Conservation (phyloP, 75 land plant genomes). For the Isoetes taiwanensis region DNA sequence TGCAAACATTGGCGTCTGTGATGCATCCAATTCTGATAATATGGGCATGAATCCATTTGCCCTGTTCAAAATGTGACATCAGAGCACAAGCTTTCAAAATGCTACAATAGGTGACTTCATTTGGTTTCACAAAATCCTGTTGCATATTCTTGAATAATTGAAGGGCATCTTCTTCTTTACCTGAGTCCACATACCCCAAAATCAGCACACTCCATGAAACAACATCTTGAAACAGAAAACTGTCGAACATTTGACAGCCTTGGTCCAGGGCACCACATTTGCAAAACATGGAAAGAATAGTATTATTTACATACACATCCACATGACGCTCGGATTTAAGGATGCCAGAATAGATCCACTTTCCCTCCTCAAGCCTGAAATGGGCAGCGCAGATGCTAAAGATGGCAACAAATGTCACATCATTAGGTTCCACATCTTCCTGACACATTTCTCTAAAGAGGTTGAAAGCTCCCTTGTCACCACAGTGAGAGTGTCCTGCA, state of each 20-base stretch:
- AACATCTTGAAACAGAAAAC: constrained; percentile 12
- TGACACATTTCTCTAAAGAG: constrained; percentile 15
- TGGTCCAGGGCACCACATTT: constrained; percentile 29
- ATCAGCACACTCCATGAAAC: constrained; percentile 33
- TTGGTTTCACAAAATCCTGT: not conserved
- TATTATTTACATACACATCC: not conserved
- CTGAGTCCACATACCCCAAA: constrained; percentile 26
- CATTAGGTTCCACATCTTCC: constrained; percentile 19
- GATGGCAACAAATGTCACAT: too few relatives aligned
- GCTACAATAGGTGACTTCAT: not conserved
- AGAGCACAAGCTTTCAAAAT: not conserved
- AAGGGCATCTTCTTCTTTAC: constrained; percentile 12
- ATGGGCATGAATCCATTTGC: not conserved
- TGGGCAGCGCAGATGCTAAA: too few relatives aligned
- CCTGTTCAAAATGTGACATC: not conserved
- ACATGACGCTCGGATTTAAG: not conserved
- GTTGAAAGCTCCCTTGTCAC: constrained; percentile 19
- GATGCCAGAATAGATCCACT: constrained; percentile 23
- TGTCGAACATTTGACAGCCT: constrained; percentile 15
- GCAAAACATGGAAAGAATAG: constrained; percentile 52
- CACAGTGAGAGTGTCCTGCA: constrained; percentile 23
- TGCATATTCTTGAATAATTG: constrained; percentile 16
- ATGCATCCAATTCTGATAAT: not conserved
- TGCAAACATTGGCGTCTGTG: not conserved
- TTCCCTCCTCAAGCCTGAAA: too few relatives aligned